Percentiles rank a stretch among this genome's conserved stretches.
phyloP scores from a whole-genome alignment of 1,284 basidiomycete genomes.

The Ganoderma lingzhi region DNA sequence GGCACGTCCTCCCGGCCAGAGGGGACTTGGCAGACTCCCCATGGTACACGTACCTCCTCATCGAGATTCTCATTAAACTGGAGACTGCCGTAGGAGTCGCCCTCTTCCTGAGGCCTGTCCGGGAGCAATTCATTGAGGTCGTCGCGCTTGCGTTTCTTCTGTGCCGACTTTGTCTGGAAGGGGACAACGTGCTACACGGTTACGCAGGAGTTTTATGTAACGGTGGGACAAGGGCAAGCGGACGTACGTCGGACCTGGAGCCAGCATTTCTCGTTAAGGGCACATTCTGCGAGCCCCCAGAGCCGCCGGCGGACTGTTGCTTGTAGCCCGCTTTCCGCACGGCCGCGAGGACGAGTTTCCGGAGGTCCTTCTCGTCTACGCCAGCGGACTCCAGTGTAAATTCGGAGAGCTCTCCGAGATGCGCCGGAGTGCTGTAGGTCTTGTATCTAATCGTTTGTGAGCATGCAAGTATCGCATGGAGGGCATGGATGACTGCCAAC shows the following conservation, averaged over 20 bases:
- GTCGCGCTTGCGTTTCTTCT: constrained; percentile 51
- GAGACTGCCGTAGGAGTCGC: constrained; percentile 57
- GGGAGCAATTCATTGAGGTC: constrained; percentile 71
- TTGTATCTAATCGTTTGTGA: constrained; percentile 66
- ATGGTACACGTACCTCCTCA: constrained; percentile 59
- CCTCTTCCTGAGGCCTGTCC: constrained; percentile 56
- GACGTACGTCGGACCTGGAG: constrained; percentile 29
- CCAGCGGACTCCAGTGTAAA: constrained; percentile 64
- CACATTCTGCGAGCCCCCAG: constrained; percentile 4
- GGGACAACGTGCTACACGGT: constrained; percentile 3
- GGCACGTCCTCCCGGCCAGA: constrained; percentile 9
- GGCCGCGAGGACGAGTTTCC: constrained; percentile 69
- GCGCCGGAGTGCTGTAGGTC: constrained; percentile 67
- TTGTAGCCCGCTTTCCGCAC: constrained; percentile 70
- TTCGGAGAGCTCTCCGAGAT: constrained; percentile 67
- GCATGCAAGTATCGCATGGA: constrained; percentile 21
- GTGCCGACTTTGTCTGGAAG: constrained; percentile 16
- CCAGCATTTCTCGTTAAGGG: constrained; percentile 21
- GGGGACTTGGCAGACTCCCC: background rate
- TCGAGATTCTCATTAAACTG: constrained; percentile 79
- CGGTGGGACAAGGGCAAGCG: constrained; percentile 15
- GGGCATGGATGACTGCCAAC: constrained; percentile 49
- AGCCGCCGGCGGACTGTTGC: constrained; percentile 30
- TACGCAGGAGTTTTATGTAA: constrained; percentile 19
- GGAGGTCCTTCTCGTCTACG: constrained; percentile 72